A percentile compares a stretch with the other conserved stretches of the same genome.
phyloP scores from a whole-genome alignment of 257 asterid genomes.

The Misopates orontium region DNA sequence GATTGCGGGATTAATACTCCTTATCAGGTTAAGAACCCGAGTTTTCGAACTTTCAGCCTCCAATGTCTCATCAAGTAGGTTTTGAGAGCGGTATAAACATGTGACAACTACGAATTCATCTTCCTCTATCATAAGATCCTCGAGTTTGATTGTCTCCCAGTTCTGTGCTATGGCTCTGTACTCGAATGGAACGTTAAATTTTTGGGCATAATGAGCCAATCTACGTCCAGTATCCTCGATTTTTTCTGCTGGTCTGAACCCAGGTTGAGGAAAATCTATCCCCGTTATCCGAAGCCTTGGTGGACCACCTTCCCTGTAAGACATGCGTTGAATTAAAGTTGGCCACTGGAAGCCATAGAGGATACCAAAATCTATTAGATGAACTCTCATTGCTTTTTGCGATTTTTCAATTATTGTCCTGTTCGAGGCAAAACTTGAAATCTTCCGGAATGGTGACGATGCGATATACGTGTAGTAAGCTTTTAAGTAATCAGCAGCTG shows the following conservation, averaged over 20 bases:
- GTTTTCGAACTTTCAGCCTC: constrained; percentile 33
- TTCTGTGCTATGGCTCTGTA: constrained; percentile 49
- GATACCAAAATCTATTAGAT: constrained; percentile 53
- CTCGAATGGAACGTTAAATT: constrained; percentile 49
- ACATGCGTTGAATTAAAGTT: constrained; percentile 32
- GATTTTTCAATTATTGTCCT: constrained; percentile 35
- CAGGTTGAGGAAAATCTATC: constrained; percentile 56
- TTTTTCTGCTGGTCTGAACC: constrained; percentile 52
- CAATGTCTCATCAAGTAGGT: constrained; percentile 46
- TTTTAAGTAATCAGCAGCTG: constrained; percentile 44
- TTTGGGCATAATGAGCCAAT: constrained; percentile 40
- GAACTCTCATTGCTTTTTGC: constrained; percentile 36
- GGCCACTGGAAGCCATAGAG: constrained; percentile 61
- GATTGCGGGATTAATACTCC: constrained; percentile 56
- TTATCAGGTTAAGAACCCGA: constrained; percentile 53
- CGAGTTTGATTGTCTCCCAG: constrained; percentile 40
- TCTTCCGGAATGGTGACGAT: constrained; percentile 46
- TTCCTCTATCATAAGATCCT: constrained; percentile 42
- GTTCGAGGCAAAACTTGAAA: constrained; percentile 36
- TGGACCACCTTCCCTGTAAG: constrained; percentile 48
- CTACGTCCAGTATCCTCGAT: constrained; percentile 58
- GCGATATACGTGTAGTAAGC: constrained; percentile 48
- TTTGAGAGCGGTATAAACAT: constrained; percentile 34
- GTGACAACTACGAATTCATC: constrained; percentile 44
- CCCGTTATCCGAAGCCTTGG: constrained; percentile 60